phyloP scores from a whole-genome alignment of 2,329 filamentous ascomycete species.

The Drechslerella stenobrocha region DNA sequence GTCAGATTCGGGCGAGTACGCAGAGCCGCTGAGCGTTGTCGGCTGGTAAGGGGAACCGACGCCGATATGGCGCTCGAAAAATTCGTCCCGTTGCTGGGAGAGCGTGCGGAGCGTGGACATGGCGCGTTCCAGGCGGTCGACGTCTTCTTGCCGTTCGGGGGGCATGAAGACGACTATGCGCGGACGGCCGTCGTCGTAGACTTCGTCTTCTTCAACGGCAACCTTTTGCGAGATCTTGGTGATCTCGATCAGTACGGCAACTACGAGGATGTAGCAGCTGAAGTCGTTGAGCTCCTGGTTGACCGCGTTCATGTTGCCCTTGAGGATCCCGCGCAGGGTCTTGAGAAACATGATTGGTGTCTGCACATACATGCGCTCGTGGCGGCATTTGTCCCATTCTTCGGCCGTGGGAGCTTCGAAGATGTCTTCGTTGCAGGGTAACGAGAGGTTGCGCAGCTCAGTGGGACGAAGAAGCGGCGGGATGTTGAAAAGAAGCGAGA shows the following conservation, averaged over 20 bases:
- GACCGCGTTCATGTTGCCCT: conserved; percentile 50
- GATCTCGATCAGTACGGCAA: conserved; percentile 52
- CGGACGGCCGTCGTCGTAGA: conserved; percentile 43
- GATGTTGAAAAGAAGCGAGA: conserved; percentile 51
- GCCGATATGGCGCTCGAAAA: conserved; percentile 48
- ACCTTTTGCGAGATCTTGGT: conserved; percentile 51
- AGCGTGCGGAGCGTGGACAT: conserved; percentile 42
- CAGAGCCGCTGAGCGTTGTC: conserved; percentile 4
- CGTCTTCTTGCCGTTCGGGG: conserved; percentile 47
- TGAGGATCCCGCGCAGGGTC: conserved; percentile 50
- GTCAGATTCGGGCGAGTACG: conserved; percentile 44
- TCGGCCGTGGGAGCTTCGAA: conserved; percentile 51
- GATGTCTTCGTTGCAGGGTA: conserved; percentile 52
- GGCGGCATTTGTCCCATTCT: conserved; percentile 50
- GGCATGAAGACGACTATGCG: conserved; percentile 50
- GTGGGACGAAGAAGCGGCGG: conserved; percentile 51
- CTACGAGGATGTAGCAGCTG: conserved; percentile 51
- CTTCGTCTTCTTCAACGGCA: conserved; percentile 51
- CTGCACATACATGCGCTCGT: conserved; percentile 48
- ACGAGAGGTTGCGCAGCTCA: conserved; percentile 51
- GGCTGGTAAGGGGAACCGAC: conserved; percentile 37
- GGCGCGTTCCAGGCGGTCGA: conserved; percentile 48
- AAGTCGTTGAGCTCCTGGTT: conserved; percentile 51
- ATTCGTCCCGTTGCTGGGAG: conserved; percentile 41
- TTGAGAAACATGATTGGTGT: conserved; percentile 49